Percentiles rank a stretch among this genome's conserved stretches.
phyloP scores from a whole-genome alignment of 495 filamentous ascomycete genomes.

The Aspergillus bertholletiae region DNA sequence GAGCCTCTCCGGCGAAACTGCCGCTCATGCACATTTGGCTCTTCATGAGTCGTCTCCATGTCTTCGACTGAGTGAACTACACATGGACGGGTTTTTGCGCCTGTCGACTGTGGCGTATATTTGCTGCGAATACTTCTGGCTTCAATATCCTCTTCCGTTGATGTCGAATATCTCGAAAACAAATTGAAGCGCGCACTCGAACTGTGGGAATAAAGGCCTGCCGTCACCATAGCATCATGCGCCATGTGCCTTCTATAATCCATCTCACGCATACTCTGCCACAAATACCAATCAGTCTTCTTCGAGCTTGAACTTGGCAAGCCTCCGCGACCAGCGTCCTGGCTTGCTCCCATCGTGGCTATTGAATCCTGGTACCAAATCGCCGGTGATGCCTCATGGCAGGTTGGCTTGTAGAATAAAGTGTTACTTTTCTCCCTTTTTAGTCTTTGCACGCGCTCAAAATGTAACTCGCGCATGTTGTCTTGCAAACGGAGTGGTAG shows the following conservation, averaged over 20 bases:
- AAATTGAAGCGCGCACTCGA: not conserved
- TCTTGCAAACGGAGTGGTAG: constrained; percentile 22
- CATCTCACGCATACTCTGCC: not conserved
- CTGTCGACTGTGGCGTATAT: not conserved
- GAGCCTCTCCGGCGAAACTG: constrained; percentile 3
- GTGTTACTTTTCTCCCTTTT: constrained; percentile 2
- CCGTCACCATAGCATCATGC: not conserved
- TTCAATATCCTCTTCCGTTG: not conserved
- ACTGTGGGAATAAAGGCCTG: not conserved
- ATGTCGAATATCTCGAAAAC: not conserved
- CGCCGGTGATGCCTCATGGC: not conserved
- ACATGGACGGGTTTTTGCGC: not conserved
- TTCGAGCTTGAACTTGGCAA: not conserved
- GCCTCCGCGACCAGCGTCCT: constrained; percentile 1
- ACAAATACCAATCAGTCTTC: not conserved
- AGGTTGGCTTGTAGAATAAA: not conserved
- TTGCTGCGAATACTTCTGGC: not conserved
- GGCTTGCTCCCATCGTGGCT: not conserved
- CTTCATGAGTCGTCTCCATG: not conserved
- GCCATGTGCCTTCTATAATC: not conserved
- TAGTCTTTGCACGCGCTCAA: constrained; percentile 16
- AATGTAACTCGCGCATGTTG: constrained; percentile 24
- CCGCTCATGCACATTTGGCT: not conserved
- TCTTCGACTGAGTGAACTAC: not conserved
- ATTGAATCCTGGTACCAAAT: constrained; percentile 15